phyloP scores from a whole-genome alignment of 345 rosid genomes.

The Leavenworthia alabamica region DNA sequence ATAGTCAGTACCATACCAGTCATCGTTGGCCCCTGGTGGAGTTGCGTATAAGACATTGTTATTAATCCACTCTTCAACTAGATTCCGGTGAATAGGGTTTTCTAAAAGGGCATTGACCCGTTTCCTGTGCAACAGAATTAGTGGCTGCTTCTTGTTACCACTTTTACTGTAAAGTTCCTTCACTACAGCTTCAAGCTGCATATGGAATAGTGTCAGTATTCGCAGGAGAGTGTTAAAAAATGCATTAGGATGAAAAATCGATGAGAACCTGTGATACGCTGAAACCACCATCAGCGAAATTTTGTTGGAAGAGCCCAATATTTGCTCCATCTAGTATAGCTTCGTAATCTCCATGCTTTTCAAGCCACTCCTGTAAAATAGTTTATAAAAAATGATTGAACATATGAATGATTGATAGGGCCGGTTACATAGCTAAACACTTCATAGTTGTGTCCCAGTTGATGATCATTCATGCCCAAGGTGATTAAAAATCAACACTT shows the following conservation, averaged over 20 bases:
- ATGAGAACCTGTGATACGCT: slow-evolving; percentile 66
- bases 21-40: slow-evolving; percentile 90
- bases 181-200: slow-evolving; percentile 83
- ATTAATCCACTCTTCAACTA: slow-evolving; percentile 64
- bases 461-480: too few relatives aligned
- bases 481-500: too few relatives aligned
- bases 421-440: too few relatives aligned
- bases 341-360: slow-evolving; percentile 48
- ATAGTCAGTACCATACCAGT: slow-evolving; percentile 46
- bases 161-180: slow-evolving; percentile 43
- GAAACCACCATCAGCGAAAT: slow-evolving; percentile 80
- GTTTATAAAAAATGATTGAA: neutral
- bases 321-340: slow-evolving; percentile 92
- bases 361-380: slow-evolving; percentile 58
- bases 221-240: neutral
- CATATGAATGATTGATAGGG: too few relatives aligned
- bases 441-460: too few relatives aligned
- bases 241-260: neutral
- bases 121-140: slow-evolving; percentile 67
- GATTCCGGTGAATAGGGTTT: slow-evolving; percentile 40
- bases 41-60: slow-evolving; percentile 59
- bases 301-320: slow-evolving; percentile 83
- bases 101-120: slow-evolving; percentile 55
- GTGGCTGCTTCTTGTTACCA: slow-evolving; percentile 61
- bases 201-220: slow-evolving; percentile 2